These are phyloP conservation scores for Teunomyces pallodes DNA, from an alignment of 805 yeast species.

Conservation along the genomic window DNA sequence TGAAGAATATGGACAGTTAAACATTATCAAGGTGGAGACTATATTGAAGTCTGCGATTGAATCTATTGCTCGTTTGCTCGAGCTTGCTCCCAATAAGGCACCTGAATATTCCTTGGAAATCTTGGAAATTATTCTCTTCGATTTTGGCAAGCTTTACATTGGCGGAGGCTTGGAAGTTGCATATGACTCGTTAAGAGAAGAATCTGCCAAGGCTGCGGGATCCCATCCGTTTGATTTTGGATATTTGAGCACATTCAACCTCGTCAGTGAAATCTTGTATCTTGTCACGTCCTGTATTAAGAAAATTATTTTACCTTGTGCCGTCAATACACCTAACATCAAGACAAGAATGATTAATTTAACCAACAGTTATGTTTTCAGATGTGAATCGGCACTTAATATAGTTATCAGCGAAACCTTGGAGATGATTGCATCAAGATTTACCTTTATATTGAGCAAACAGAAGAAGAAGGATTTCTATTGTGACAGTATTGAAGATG, in stretches of 20 bases:
- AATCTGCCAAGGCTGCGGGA: conserved; percentile 28
- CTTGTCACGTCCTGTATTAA: conserved; percentile 71
- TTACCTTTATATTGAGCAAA: conserved; percentile 47
- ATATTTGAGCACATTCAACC: conserved; percentile 48
- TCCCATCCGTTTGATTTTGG: conserved; percentile 38
- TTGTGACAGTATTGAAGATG: conserved; percentile 49
- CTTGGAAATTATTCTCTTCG: conserved; percentile 62
- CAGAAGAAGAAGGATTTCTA: conserved; percentile 76
- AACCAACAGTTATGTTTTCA: conserved; percentile 58
- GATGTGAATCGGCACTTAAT: conserved; percentile 66
- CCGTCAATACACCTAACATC: conserved; percentile 55
- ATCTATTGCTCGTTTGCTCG: conserved; percentile 72
- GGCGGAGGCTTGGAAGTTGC: conserved; percentile 74
- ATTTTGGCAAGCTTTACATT: conserved; percentile 70
- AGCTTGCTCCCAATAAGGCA: conserved; percentile 61
- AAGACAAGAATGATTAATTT: conserved; percentile 59
- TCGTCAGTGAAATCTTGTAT: conserved; percentile 58
- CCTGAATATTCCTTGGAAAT: conserved; percentile 64
- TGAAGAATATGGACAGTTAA: conserved; percentile 26
- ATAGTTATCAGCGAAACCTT: conserved; percentile 59
- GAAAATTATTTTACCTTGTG: conserved; percentile 72
- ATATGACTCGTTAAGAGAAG: conserved; percentile 44
- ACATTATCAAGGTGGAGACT: conserved; percentile 53
- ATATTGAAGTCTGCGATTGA: conserved; percentile 70
- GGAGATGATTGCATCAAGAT: conserved; percentile 49